Evolutionary conservation across 2,329 filamentous ascomycete species (phyloP).

Genomic region (Rhynchosporium graminicola): DNA sequence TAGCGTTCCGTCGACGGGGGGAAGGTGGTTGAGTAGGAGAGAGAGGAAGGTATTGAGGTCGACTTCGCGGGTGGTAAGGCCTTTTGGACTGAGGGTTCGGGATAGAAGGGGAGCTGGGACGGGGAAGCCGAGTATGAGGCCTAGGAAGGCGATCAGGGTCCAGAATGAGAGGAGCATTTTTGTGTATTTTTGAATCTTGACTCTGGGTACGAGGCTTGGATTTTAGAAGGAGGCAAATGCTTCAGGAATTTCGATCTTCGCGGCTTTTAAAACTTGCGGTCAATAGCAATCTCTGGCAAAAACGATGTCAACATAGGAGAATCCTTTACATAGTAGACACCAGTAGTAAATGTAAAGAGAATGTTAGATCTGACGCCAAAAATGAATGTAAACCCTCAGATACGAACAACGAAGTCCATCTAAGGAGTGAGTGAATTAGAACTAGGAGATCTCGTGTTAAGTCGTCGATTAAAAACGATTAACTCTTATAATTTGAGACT

Average conservation of each 20-base stretch:
- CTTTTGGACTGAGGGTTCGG: not conserved
- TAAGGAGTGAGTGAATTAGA: not conserved
- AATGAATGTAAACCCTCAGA: not conserved
- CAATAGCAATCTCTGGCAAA: not conserved
- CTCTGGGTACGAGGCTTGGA: not conserved
- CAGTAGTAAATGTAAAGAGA: not conserved
- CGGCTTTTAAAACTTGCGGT: not conserved
- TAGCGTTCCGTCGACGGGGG: conserved; percentile 31
- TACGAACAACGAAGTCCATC: not conserved
- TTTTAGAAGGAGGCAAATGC: not conserved
- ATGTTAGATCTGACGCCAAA: not conserved
- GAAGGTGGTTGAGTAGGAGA: conserved; percentile 32
- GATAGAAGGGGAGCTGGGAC: conserved; percentile 6
- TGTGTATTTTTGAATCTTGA: conserved; percentile 9
- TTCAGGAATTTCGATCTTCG: not conserved
- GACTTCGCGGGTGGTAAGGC: conserved; percentile 24
- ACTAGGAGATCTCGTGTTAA: not conserved
- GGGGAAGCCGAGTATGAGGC: conserved; percentile 26
- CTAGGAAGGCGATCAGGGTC: conserved; percentile 21
- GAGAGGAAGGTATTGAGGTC: conserved; percentile 34
- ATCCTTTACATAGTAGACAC: not conserved
- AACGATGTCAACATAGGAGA: not conserved
- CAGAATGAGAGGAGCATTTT: conserved; percentile 26
- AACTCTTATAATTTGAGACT: too few relatives aligned
- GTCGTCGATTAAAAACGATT: too few relatives aligned